These are phyloP conservation scores for Alectoria sarmentosa DNA, from an alignment of 495 filamentous ascomycete genomes.

Conservation along the genomic window DNA sequence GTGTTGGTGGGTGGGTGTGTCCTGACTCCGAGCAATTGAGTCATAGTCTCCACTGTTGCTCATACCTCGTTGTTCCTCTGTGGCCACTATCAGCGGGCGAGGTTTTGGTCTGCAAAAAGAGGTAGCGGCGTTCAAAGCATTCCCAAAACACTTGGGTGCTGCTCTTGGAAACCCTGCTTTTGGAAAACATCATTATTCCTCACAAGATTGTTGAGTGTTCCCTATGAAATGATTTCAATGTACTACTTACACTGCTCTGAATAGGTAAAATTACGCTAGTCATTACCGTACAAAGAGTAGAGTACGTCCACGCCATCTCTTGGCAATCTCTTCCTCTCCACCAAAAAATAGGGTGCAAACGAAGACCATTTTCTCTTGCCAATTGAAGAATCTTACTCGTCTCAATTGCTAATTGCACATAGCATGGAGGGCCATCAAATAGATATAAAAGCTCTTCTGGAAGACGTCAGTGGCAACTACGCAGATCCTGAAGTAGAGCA, in stretches of 20 bases:
- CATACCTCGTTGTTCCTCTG: not conserved
- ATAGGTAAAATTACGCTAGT: not conserved
- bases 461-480: conserved; percentile 10
- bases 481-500: not conserved
- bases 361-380: not conserved
- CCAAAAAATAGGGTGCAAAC: not conserved
- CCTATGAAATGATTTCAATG: not conserved
- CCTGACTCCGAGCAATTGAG: not conserved
- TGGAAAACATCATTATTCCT: too few relatives aligned
- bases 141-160: not conserved
- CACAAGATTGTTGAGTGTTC: not conserved
- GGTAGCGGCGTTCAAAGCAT: not conserved
- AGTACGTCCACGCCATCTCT: not conserved
- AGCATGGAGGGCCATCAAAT: conserved; percentile 5
- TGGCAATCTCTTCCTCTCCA: conserved; percentile 2
- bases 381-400: not conserved
- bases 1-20: not conserved
- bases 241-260: not conserved
- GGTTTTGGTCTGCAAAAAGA: not conserved
- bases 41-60: not conserved
- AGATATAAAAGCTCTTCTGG: conserved; percentile 8
- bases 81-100: not conserved
- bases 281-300: not conserved
- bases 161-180: conserved; percentile 2
- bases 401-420: not conserved